Percentiles rank a stretch among this genome's conserved stretches.
Conservation (phyloP, 495 filamentous ascomycete genomes). For the Cudoniella acicularis region DNA sequence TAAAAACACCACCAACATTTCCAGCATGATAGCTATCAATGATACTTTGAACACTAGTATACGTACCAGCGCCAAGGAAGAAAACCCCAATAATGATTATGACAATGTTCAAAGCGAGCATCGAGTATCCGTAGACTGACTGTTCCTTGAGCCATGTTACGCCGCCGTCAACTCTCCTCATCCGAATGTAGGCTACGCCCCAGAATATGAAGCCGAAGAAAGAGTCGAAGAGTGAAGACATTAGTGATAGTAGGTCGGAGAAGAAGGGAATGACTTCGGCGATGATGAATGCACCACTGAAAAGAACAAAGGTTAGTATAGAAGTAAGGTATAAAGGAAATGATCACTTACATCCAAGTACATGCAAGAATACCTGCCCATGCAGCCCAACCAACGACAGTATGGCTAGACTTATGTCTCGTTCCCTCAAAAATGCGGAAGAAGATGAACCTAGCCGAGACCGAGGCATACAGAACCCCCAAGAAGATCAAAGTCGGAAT, state of each 20-base stretch:
- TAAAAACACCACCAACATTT: constrained; percentile 55
- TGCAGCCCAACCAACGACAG: constrained; percentile 71
- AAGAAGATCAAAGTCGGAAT: constrained; percentile 87
- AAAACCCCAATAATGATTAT: constrained; percentile 70
- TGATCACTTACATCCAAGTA: constrained; percentile 73
- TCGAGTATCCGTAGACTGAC: constrained; percentile 57
- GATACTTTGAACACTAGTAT: constrained; percentile 69
- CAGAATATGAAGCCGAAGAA: constrained; percentile 96
- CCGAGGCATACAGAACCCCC: constrained; percentile 82
- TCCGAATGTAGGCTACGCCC: constrained; percentile 82
- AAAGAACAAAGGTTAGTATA: background rate
- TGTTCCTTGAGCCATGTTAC: constrained; percentile 54
- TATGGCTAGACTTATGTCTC: constrained; percentile 72
- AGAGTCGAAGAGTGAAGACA: constrained; percentile 87
- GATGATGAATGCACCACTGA: constrained; percentile 47
- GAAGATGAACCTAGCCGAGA: constrained; percentile 82
- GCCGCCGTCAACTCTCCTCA: constrained; percentile 68
- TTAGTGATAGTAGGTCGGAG: constrained; percentile 73
- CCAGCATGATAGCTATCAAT: constrained; percentile 54
- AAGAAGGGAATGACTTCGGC: constrained; percentile 92
- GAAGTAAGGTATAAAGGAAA: background rate
- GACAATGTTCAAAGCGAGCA: constrained; percentile 60
- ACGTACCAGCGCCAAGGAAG: constrained; percentile 75
- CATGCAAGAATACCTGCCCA: constrained; percentile 72
- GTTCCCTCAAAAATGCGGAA: constrained; percentile 78